phyloP scores from a whole-genome alignment of 805 yeast species.

The Suhomyces tanzawaensis region DNA sequence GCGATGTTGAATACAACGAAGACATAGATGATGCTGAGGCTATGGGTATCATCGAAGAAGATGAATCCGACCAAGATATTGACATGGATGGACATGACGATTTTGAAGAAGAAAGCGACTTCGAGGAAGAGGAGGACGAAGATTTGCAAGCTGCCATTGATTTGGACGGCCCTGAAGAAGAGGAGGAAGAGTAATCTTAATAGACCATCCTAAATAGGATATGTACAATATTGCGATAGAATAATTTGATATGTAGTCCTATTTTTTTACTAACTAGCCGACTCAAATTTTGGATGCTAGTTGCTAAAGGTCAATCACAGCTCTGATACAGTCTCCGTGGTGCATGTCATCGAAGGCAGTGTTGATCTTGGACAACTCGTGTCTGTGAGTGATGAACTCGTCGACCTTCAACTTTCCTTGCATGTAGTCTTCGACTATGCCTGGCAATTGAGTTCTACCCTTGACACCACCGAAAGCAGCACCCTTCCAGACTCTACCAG shows the following conservation, averaged over 20 bases:
- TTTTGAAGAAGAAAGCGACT: conserved; percentile 20
- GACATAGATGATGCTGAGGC: conserved; percentile 54
- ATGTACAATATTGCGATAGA: neutral
- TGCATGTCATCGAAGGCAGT: conserved; percentile 94
- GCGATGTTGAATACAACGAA: conserved; percentile 69
- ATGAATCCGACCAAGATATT: conserved; percentile 14
- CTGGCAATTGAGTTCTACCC: conserved; percentile 95
- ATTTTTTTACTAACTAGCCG: neutral
- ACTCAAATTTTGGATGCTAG: conserved; percentile 10
- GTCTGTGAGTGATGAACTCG: conserved; percentile 92
- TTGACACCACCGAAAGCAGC: conserved; percentile 99
- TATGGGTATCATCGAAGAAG: conserved; percentile 16
- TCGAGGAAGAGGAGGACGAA: conserved; percentile 24
- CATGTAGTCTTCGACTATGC: conserved; percentile 81
- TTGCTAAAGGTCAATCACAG: conserved; percentile 60
- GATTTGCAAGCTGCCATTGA: conserved; percentile 12
- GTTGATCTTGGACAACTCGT: conserved; percentile 73
- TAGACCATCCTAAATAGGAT: conserved; percentile 3
- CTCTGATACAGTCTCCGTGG: conserved; percentile 89
- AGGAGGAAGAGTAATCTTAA: conserved; percentile 18
- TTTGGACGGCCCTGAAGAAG: conserved; percentile 17
- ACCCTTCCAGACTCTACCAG: conserved; percentile 99
- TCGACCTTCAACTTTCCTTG: conserved; percentile 82
- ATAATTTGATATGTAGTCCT: too few relatives aligned
- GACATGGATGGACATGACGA: conserved; percentile 17